phyloP scores from a whole-genome alignment of 1,284 basidiomycete species.

The Tilletia indica region DNA sequence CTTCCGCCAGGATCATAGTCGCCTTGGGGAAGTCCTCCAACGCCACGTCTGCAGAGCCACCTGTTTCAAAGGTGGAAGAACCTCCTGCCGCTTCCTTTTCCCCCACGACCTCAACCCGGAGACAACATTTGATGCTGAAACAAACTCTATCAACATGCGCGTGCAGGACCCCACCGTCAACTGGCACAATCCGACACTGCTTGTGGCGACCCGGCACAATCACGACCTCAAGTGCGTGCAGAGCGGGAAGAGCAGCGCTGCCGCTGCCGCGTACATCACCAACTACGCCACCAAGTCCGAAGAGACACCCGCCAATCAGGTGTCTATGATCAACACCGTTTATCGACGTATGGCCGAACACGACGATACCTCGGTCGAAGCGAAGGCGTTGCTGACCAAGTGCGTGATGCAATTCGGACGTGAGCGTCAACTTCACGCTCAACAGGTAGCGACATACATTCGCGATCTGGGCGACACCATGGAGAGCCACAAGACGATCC shows the following conservation, averaged over 20 bases:
- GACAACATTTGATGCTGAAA: not conserved
- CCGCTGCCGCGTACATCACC: no score
- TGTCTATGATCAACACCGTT: no score
- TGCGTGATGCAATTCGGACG: no score
- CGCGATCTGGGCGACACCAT: not conserved
- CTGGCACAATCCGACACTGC: not conserved
- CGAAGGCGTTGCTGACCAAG: no score
- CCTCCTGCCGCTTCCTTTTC: not conserved
- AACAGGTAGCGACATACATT: not conserved
- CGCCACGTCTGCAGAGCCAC: not conserved
- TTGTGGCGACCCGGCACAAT: not conserved
- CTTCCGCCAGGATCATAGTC: not conserved
- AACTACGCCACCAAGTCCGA: no score
- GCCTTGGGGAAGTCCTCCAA: not conserved
- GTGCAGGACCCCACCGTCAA: not conserved
- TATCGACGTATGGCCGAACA: no score
- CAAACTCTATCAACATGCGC: not conserved
- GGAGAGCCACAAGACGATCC: not conserved
- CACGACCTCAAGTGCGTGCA: not conserved
- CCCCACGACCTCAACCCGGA: not conserved
- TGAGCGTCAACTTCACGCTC: no score
- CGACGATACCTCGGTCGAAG: no score
- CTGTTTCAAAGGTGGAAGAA: not conserved
- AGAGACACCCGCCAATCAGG: no score
- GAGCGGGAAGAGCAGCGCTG: no score